Base-by-base conservation (phyloP, 225 moss, liverwort and hornwort species). In the Bryoerythrophyllum caledonicum region DNA sequence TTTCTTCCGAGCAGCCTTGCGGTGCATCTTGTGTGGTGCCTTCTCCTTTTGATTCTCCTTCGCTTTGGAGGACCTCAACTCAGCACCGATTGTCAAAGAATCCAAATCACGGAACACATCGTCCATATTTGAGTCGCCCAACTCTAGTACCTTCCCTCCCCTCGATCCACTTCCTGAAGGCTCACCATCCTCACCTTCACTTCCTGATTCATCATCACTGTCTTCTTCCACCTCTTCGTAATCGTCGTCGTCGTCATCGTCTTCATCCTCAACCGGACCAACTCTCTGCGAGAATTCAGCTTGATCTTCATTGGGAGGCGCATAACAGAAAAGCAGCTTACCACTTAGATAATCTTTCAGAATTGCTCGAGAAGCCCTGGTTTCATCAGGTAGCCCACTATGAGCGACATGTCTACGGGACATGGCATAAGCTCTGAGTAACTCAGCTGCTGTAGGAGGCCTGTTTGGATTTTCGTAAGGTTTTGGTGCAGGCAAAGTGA, bases 341-440 rank as follows among this genome's bases (percentile, higher is more conserved):
- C 99, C 99, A 60, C 88, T 91, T 21, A 93, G 35, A 61, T 90
- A 99, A 68, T 99, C 99, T 53, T 99, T 99, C 79, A 99, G 64
- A 58, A 99, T 99, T 32, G 86, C 63, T 61, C 99, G 87, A 49
- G 99, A 91, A 25, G 94, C 88, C 38, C 99, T 83, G 20, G 99
- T 99, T 82, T 99, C 99, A 78, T 99, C 99, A 25, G 95, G 97
- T 28, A 97, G 67, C 67, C 97, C 97, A 77, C 94, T 85, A 54
- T 90, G 84, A 15, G 94, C 90, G 70, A 97, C 92, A 8, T 94
- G 89, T 19, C 95, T 93, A 7, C 99, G 90, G 6, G 91, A 91
- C 74, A 87, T 87, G 26, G 99, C 95, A 65, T 89, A 93, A 23
- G 89, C 84, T 66, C 91, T 85, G 4, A 99, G 89, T 19, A 99